Evolutionary conservation across 1,284 basidiomycete species (phyloP).

Genomic region (Puccinia hordei): DNA sequence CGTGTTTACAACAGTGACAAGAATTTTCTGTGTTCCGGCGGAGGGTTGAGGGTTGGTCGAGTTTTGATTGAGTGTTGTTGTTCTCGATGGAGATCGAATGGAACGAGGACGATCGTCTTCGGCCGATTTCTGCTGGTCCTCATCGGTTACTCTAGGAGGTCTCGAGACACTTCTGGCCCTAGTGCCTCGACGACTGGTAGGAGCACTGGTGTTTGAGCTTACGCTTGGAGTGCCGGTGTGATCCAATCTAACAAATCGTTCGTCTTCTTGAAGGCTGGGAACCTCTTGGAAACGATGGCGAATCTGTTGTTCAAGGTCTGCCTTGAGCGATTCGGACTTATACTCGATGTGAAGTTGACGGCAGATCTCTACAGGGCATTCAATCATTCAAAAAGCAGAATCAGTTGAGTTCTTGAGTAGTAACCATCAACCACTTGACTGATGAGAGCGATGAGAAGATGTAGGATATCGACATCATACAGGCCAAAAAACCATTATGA

Average conservation of each 20-base stretch:
- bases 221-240: constrained; percentile 6
- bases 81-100: constrained; percentile 2
- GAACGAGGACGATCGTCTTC: constrained; percentile 8
- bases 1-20: constrained; percentile 12
- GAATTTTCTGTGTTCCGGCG: constrained; percentile 14
- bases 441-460: too few relatives aligned
- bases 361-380: constrained; percentile 26
- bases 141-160: constrained; percentile 19
- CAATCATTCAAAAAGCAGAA: neutral
- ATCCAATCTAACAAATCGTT: constrained; percentile 26
- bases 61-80: neutral
- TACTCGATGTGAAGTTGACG: constrained; percentile 34
- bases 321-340: constrained; percentile 36
- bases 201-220: constrained; percentile 6
- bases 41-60: neutral
- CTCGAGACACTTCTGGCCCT: constrained; percentile 34
- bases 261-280: constrained; percentile 19
- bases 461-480: too few relatives aligned
- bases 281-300: constrained; percentile 26
- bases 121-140: constrained; percentile 4
- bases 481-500: too few relatives aligned
- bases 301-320: constrained; percentile 44
- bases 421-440: neutral
- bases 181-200: constrained; percentile 21
- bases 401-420: neutral